These are phyloP conservation scores for Curvularia eragrostidis DNA, from an alignment of 2,329 filamentous ascomycete genomes.

Conservation along the genomic window DNA sequence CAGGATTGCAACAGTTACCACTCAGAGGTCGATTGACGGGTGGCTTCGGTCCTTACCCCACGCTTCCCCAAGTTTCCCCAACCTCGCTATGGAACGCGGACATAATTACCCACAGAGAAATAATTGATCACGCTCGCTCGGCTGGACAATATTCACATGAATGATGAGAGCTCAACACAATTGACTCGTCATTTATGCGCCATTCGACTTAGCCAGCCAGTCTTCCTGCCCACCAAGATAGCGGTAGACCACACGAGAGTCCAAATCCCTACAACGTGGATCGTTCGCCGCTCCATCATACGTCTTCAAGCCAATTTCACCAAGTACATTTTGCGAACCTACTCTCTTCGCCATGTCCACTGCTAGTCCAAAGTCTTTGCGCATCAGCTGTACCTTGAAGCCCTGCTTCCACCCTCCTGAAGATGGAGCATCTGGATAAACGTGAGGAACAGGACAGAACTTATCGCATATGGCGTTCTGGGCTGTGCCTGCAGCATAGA, in stretches of 20 bases:
- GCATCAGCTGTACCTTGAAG: constrained; percentile 67
- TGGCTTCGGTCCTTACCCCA: constrained; percentile 33
- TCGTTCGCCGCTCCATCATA: constrained; percentile 62
- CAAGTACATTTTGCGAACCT: constrained; percentile 59
- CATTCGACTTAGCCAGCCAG: constrained; percentile 48
- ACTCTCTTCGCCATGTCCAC: constrained; percentile 62
- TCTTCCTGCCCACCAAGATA: constrained; percentile 62
- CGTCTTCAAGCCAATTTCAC: constrained; percentile 57
- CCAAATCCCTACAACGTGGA: constrained; percentile 59
- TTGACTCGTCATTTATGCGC: constrained; percentile 11
- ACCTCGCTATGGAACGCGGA: background rate
- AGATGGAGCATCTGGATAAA: constrained; percentile 57
- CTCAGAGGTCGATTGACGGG: constrained; percentile 5
- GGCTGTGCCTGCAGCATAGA: constrained; percentile 60
- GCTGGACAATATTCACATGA: background rate
- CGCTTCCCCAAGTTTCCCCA: constrained; percentile 33
- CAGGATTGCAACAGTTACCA: background rate
- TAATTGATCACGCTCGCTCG: background rate
- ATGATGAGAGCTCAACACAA: background rate
- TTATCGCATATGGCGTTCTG: constrained; percentile 61
- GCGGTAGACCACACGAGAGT: constrained; percentile 65
- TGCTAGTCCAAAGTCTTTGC: constrained; percentile 64
- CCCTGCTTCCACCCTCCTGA: constrained; percentile 60
- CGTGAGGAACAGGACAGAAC: constrained; percentile 60
- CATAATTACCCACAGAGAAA: background rate